A percentile compares a stretch with the other conserved stretches of the same genome.
Evolutionary conservation across 257 asterid species (phyloP).

Genomic region (Handroanthus guayacan): DNA sequence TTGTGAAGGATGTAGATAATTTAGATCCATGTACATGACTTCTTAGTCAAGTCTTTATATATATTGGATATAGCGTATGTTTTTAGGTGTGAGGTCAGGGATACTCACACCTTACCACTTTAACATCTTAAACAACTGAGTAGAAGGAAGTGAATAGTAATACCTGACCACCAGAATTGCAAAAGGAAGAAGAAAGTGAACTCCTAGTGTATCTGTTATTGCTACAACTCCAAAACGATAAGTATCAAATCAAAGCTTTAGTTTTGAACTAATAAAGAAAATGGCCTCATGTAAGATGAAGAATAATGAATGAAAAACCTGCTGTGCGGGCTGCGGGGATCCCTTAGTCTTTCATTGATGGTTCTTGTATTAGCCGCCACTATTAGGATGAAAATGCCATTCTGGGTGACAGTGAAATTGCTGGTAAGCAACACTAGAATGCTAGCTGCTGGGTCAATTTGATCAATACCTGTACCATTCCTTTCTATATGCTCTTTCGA

Average conservation of each 20-base stretch:
- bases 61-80: background rate
- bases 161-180: background rate
- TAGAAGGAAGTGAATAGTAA: background rate
- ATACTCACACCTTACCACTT: background rate
- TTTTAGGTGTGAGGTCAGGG: slow-evolving; percentile 14
- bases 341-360: background rate
- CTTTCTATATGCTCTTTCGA: slow-evolving; percentile 30
- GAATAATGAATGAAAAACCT: background rate
- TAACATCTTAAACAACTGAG: slow-evolving; percentile 1
- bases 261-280: background rate
- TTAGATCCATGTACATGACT: background rate
- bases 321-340: background rate
- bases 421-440: slow-evolving; percentile 7
- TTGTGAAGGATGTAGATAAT: slow-evolving; percentile 7
- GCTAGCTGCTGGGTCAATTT: slow-evolving; percentile 12
- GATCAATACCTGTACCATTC: slow-evolving; percentile 13
- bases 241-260: background rate
- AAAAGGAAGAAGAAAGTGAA: background rate
- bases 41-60: background rate
- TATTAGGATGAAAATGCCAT: slow-evolving; percentile 4
- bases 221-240: background rate
- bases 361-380: background rate
- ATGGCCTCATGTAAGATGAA: background rate
- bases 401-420: background rate
- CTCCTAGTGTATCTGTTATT: background rate